These are phyloP conservation scores for Saccharomycopsis sp. DNA, from an alignment of 805 yeast genomes.

Conservation along the genomic window DNA sequence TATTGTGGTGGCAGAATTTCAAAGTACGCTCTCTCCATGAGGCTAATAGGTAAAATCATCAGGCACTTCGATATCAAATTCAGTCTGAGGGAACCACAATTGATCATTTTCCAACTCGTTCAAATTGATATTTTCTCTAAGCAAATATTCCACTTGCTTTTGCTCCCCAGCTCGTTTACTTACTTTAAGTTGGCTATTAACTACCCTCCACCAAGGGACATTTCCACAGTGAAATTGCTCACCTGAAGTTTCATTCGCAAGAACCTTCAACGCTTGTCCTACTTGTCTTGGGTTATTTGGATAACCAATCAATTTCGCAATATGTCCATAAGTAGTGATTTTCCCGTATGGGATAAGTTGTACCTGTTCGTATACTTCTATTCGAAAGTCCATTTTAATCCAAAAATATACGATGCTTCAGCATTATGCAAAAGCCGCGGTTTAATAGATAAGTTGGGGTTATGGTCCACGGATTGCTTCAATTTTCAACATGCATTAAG, in stretches of 20 bases:
- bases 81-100: slow-evolving; percentile 58
- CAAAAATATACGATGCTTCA: too few species aligned
- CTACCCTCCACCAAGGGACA: slow-evolving; percentile 81
- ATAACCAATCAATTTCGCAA: slow-evolving; percentile 53
- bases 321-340: slow-evolving; percentile 71
- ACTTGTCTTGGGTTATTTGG: slow-evolving; percentile 72
- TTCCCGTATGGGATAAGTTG: slow-evolving; percentile 51
- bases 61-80: slow-evolving; percentile 25
- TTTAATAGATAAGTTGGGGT: too few species aligned
- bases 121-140: slow-evolving; percentile 35
- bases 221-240: slow-evolving; percentile 28
- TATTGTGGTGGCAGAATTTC: too few species aligned
- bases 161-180: slow-evolving; percentile 41
- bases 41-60: too few species aligned
- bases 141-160: slow-evolving; percentile 42
- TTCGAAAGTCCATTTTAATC: not conserved
- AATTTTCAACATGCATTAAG: too few species aligned
- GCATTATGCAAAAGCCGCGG: too few species aligned
- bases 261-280: slow-evolving; percentile 59
- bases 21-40: too few species aligned
- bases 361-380: slow-evolving; percentile 50
- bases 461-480: too few species aligned
- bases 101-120: slow-evolving; percentile 34
- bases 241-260: slow-evolving; percentile 28
- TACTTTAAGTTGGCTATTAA: slow-evolving; percentile 56